Evolutionary conservation across 352 stramenopile genomes (phyloP).

Genomic region (Phytopythium sindhum): DNA sequence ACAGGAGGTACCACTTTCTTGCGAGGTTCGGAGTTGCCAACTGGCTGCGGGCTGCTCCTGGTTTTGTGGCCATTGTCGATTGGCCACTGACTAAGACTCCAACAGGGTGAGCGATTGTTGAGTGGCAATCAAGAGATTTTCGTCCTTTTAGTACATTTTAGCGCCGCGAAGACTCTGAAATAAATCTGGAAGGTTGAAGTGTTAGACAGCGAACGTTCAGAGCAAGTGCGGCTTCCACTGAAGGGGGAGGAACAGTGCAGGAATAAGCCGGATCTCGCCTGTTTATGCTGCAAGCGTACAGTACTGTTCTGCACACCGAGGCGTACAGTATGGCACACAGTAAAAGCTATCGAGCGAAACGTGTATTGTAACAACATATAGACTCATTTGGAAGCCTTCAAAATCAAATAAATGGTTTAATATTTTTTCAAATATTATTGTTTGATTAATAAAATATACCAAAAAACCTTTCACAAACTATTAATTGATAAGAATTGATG

Average conservation of each 20-base stretch:
- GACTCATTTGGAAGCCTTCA: too few relatives aligned
- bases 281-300: not conserved
- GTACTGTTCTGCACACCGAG: too few relatives aligned
- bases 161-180: not conserved
- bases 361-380: too few relatives aligned
- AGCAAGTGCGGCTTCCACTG: not conserved
- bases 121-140: not conserved
- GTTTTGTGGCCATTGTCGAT: not conserved
- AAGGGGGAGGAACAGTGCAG: not conserved
- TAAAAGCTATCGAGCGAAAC: too few relatives aligned
- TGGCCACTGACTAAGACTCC: too few relatives aligned
- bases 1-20: not conserved
- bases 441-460: too few relatives aligned
- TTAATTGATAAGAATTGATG: too few relatives aligned
- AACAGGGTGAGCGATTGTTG: not conserved
- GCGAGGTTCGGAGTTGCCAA: not conserved
- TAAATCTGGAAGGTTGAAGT: not conserved
- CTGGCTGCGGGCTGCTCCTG: not conserved
- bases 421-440: too few relatives aligned
- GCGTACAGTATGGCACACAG: too few relatives aligned
- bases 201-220: not conserved
- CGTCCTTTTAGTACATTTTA: not conserved
- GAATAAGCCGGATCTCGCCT: not conserved
- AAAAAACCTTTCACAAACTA: too few relatives aligned
- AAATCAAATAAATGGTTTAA: too few relatives aligned